Evolutionary conservation across 192 early-diverging fungal genomes (phyloP), one percentile per base, ranked within the genome.

Genomic region (Coemansia sp.): DNA sequence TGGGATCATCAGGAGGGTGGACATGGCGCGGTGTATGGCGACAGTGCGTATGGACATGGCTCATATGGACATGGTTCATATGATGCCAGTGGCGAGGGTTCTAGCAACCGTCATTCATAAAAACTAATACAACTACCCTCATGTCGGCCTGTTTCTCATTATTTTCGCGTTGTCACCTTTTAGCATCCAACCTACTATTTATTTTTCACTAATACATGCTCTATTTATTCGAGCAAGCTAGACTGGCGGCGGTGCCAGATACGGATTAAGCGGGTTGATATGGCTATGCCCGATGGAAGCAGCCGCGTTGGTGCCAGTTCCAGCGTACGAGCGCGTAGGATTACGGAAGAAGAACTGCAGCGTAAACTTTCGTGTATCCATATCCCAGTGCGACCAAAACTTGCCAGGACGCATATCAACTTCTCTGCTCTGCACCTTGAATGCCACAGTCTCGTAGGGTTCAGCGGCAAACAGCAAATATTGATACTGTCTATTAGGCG

Each of bases 341-440:
- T 70, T 82, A 9, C 75, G 75, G 63, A 74, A 98, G 70, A 97
- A 95, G 81, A 96, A 93, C 74, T 98, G 96, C 69, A 98, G 73
- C 21, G 90, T 90, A 75, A 91, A 98, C 77, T 88, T 88, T 69
- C 92, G 86, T 19, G 91, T 87, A 69, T 97, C 97, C 27, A 86
- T 80, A 84, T 98, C 97, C 97, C 97, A 98, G 68, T 95, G 86
- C 57, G 92, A 93, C 91, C 94, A 98, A 32, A 97, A 90, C 61
- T 87, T 92, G 12, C 94, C 94, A 14, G 91, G 91, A 0, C 85
- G 82, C 68, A 87, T 87, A 67, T 98, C 97, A n/a, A 97, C 88
- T 68, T 98, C 95, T 48, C 89, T 89, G 69, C 89, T 92, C 80
- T 96, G 97, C 25, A 99, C 85, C 73, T 97, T 95, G 84, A 99